These are phyloP conservation scores for Phytophthora pseudosyringae DNA, from an alignment of 352 stramenopile genomes.

Conservation along the genomic window DNA sequence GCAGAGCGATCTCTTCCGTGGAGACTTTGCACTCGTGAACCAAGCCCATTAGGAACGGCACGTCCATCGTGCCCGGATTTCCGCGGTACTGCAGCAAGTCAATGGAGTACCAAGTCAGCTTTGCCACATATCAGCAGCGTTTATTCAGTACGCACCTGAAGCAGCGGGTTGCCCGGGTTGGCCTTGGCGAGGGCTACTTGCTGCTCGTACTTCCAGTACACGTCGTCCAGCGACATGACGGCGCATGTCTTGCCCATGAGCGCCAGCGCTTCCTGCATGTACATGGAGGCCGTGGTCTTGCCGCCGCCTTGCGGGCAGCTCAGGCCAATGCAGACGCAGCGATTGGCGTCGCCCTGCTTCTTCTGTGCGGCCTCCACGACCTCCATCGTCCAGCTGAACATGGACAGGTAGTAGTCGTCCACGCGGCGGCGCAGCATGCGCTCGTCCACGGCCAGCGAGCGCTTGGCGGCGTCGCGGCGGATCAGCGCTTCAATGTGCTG, in stretches of 20 bases:
- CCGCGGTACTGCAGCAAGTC: slow-evolving; percentile 65
- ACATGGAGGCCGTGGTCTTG: slow-evolving; percentile 83
- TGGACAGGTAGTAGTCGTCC: slow-evolving; percentile 78
- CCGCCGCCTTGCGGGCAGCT: slow-evolving; percentile 87
- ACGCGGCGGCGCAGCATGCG: slow-evolving; percentile 54
- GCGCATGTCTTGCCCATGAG: slow-evolving; percentile 67
- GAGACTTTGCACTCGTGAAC: slow-evolving; percentile 64
- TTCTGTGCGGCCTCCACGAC: slow-evolving; percentile 50
- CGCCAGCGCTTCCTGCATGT: slow-evolving; percentile 68
- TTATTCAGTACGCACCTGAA: slow-evolving; percentile 55
- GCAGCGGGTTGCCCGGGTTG: slow-evolving; percentile 71
- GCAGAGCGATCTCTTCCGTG: slow-evolving; percentile 51
- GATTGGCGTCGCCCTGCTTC: slow-evolving; percentile 21
- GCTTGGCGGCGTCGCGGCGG: slow-evolving; percentile 45
- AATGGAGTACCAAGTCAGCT: not conserved
- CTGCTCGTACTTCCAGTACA: slow-evolving; percentile 75
- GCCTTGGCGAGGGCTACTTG: slow-evolving; percentile 67
- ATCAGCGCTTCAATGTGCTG: slow-evolving; percentile 65
- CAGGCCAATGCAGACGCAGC: slow-evolving; percentile 75
- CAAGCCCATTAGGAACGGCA: slow-evolving; percentile 67
- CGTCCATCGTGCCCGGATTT: slow-evolving; percentile 84
- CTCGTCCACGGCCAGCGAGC: slow-evolving; percentile 42
- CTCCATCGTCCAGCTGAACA: slow-evolving; percentile 76
- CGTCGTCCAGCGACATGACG: slow-evolving; percentile 84
- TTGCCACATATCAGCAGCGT: not conserved